Percentiles rank a stretch among this genome's conserved stretches.
These are phyloP conservation scores for Mikania micrantha DNA, from an alignment of 129 eudicot species.

Conservation along the genomic window DNA sequence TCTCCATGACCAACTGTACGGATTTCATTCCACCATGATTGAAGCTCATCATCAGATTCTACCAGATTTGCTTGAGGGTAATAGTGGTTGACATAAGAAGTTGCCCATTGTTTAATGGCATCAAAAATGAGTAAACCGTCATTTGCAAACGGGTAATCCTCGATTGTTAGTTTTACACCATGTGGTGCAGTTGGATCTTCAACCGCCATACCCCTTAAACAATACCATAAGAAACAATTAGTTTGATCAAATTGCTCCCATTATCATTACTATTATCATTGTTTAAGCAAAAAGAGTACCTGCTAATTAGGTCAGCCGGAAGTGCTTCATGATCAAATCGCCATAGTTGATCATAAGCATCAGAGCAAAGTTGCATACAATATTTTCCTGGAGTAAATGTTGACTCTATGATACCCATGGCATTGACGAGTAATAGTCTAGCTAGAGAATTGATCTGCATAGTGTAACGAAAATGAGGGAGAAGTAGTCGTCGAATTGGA, in stretches of 20 bases:
- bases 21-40: constrained; percentile 50
- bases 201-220: constrained; percentile 55
- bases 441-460: constrained; percentile 80
- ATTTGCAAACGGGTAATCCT: constrained; percentile 49
- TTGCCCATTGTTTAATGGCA: constrained; percentile 44
- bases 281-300: constrained; percentile 22
- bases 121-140: constrained; percentile 44
- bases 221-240: background rate
- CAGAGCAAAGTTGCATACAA: constrained; percentile 57
- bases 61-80: constrained; percentile 22
- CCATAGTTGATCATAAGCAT: constrained; percentile 55
- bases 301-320: constrained; percentile 57
- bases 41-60: constrained; percentile 26
- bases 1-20: constrained; percentile 43
- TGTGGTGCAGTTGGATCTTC: constrained; percentile 34
- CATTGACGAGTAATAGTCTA: constrained; percentile 48
- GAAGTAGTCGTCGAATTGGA: constrained; percentile 50
- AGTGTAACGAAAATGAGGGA: constrained; percentile 73
- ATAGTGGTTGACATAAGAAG: constrained; percentile 31
- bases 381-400: constrained; percentile 56
- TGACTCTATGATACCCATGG: constrained; percentile 49
- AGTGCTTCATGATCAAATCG: constrained; percentile 62
- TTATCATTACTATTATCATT: background rate
- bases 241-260: background rate
- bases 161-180: constrained; percentile 32